phyloP scores from a whole-genome alignment of 768 basidiomycete genomes.

The Filobasidium wieringae region DNA sequence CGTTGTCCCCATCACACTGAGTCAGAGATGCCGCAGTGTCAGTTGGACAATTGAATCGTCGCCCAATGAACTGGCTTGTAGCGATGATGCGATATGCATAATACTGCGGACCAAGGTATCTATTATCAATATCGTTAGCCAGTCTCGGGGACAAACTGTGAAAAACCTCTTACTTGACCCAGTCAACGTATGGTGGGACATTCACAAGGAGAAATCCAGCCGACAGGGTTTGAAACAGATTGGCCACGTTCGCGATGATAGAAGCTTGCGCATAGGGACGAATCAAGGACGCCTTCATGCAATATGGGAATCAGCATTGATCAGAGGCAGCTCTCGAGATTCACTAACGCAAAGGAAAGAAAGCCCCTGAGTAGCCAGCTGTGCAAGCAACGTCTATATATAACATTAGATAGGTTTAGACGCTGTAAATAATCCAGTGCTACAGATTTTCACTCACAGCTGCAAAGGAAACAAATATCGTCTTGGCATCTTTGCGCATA shows the following conservation, averaged over 20 bases:
- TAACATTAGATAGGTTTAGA: slow-evolving; percentile 34
- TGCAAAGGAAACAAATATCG: neutral
- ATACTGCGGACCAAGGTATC: slow-evolving; percentile 42
- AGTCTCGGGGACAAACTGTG: no score
- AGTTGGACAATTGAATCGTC: slow-evolving; percentile 30
- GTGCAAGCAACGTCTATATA: slow-evolving; percentile 32
- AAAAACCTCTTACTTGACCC: slow-evolving; percentile 36
- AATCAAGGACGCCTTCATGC: slow-evolving; percentile 22
- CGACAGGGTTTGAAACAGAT: slow-evolving; percentile 25
- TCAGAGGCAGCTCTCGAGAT: slow-evolving; percentile 9
- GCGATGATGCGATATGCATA: slow-evolving; percentile 40
- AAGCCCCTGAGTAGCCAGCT: slow-evolving; percentile 12
- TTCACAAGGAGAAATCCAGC: slow-evolving; percentile 25
- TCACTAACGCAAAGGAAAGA: neutral
- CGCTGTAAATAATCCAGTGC: neutral
- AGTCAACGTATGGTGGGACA: slow-evolving; percentile 38
- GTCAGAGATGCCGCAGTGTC: slow-evolving; percentile 23
- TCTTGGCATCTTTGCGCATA: neutral
- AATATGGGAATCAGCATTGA: neutral
- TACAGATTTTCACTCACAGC: neutral
- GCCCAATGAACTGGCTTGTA: slow-evolving; percentile 40
- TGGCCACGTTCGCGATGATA: slow-evolving; percentile 31
- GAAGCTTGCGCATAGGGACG: slow-evolving; percentile 38
- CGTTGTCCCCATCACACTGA: slow-evolving; percentile 40
- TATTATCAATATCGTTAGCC: no score